Evolutionary conservation across 257 asterid genomes (phyloP).

Genomic region (Jasminum sambac): DNA sequence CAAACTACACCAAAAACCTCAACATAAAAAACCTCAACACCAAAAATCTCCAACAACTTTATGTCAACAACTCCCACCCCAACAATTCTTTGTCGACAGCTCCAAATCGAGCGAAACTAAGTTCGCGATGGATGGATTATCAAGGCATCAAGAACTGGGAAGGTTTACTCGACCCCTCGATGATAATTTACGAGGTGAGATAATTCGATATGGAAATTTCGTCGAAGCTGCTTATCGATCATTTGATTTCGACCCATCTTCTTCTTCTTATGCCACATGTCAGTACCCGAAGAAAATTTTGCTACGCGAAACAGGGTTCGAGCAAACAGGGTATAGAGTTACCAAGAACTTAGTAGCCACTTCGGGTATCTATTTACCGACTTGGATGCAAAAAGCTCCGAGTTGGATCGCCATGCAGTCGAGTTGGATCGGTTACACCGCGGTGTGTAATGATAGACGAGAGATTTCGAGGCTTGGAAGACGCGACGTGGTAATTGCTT

Average conservation of each 20-base stretch:
- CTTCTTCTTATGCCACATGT: slow-evolving; percentile 54
- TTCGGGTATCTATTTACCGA: slow-evolving; percentile 60
- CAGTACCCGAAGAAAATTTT: slow-evolving; percentile 44
- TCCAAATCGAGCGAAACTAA: slow-evolving; percentile 20
- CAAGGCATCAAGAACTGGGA: slow-evolving; percentile 77
- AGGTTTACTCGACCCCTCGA: slow-evolving; percentile 80
- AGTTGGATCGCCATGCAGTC: slow-evolving; percentile 56
- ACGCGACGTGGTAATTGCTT: slow-evolving; percentile 80
- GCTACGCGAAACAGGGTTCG: slow-evolving; percentile 37
- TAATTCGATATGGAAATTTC: slow-evolving; percentile 68
- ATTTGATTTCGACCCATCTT: slow-evolving; percentile 58
- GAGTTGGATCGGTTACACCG: slow-evolving; percentile 86
- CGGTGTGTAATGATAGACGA: slow-evolving; percentile 59
- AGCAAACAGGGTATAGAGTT: slow-evolving; percentile 60
- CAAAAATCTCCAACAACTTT: slow-evolving; percentile 3
- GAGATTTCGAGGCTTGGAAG: slow-evolving; percentile 78
- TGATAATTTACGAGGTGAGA: slow-evolving; percentile 62
- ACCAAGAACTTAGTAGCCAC: slow-evolving; percentile 59
- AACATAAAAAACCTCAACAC: slow-evolving; percentile 23
- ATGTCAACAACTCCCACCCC: not conserved
- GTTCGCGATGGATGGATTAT: slow-evolving; percentile 63
- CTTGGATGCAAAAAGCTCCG: slow-evolving; percentile 58
- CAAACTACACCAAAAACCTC: slow-evolving; percentile 18
- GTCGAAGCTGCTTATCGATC: slow-evolving; percentile 75
- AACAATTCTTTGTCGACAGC: not conserved